Base-by-base conservation (phyloP, 371 early-diverging fungal species). In the Mucor circinelloides region DNA sequence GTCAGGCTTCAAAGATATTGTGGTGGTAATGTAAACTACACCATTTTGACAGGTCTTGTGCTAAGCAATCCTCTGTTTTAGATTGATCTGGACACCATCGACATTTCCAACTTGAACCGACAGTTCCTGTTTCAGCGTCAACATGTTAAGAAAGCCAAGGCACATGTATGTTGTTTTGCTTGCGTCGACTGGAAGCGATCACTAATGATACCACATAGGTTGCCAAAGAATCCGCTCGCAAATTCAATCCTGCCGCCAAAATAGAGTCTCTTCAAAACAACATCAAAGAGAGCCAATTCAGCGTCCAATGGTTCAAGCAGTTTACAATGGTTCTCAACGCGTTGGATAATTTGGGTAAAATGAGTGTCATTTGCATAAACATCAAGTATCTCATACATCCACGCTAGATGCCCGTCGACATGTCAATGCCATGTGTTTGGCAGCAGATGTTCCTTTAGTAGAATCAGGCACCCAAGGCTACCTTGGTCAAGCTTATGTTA, bases 381-480 rank as follows among this genome's bases (percentile, higher is more conserved):
- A 46, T 2, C 42, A 10, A 28, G 27, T 8, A 5, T 40, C 31
- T 15, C 25, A 50, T 61, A 13, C 31, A 25, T 32, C 58, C 38
- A 28, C 17, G 5, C 36, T 72, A 93, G 97, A 95, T 21, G 99
- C 99, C 3, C 85, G 99, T 55, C 74, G 93, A 19, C 94, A 98
- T 79, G 98, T 99, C 23, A 99, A 99, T 79, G 81, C 84, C 54
- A 96, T 99, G 97, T 98, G 99, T 67, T 71, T 97, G 66, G 92
- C 95, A 0, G 93, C 96, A 7, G 78, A 90, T 64, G 87, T 94
- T 1, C 97, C 97, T 1, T 77, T 99, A 63, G 82, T 99, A 30
- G 99, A 99, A 83, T 95, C 97, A 0, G 99, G 99, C 15, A 96
- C 99, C 0, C 94, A 95, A 17, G 99, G 99, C 17, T 98, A 96